A percentile compares a stretch with the other conserved stretches of the same genome.
Conservation (phyloP, 345 rosid genomes). For the Raphanus raphanistrum region DNA sequence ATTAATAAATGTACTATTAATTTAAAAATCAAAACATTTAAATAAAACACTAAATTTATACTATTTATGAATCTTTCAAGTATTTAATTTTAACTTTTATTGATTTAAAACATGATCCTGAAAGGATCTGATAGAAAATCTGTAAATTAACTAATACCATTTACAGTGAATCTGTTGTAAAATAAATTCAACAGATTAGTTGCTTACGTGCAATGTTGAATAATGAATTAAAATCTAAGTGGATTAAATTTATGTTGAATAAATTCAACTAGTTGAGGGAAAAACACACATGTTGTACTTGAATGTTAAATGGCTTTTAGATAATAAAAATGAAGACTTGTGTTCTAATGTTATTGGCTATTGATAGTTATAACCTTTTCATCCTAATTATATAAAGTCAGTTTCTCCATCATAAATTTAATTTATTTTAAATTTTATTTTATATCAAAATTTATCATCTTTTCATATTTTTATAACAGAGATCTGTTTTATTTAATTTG, state of each 20-base stretch:
- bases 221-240: neutral
- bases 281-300: no score
- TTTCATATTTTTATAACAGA: neutral
- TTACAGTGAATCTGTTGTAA: neutral
- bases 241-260: neutral
- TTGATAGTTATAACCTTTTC: neutral
- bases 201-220: neutral
- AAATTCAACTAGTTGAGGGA: no score
- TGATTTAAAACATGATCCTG: neutral
- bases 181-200: neutral
- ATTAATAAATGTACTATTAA: no score
- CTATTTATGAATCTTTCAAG: no score
- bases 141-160: neutral
- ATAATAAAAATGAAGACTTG: neutral
- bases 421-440: neutral
- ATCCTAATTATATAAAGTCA: neutral
- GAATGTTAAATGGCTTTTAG: neutral
- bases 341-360: neutral
- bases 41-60: no score
- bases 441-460: neutral
- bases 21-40: no score
- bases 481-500: neutral
- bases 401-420: neutral
- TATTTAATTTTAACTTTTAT: no score
- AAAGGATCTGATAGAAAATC: neutral